A percentile compares a stretch with the other conserved stretches of the same genome.
Conservation (phyloP, 2,329 filamentous ascomycete genomes). For the Monosporascus sp. region DNA sequence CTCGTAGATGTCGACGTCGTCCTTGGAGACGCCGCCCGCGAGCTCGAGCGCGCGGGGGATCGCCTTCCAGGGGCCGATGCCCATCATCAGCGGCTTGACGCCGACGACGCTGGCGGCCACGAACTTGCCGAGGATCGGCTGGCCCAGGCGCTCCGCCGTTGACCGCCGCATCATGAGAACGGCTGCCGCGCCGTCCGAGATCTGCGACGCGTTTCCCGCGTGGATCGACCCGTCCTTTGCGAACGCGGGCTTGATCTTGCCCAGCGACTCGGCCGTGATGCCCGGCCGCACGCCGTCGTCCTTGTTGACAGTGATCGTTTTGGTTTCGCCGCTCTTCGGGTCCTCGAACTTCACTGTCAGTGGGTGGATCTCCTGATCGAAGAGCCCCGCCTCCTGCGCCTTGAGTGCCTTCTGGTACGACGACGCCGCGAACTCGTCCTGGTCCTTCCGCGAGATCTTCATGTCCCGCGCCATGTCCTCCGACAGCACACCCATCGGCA, state of each 20-base stretch:
- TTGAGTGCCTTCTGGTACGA: constrained; percentile 87
- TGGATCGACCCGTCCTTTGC: constrained; percentile 90
- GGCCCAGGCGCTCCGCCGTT: constrained; percentile 81
- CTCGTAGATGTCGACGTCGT: constrained; percentile 95
- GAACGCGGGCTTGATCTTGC: constrained; percentile 87
- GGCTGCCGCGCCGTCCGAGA: constrained; percentile 91
- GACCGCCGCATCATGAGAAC: constrained; percentile 94
- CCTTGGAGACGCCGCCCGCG: constrained; percentile 69
- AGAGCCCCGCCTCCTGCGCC: constrained; percentile 84
- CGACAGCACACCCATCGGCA: constrained; percentile 90
- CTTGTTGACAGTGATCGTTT: constrained; percentile 72
- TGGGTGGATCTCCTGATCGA: constrained; percentile 85
- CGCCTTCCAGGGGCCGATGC: constrained; percentile 89
- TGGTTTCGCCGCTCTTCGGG: constrained; percentile 82
- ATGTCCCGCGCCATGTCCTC: constrained; percentile 92
- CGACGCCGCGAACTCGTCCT: constrained; percentile 90
- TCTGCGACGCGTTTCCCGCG: constrained; percentile 92
- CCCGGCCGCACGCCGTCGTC: constrained; percentile 85
- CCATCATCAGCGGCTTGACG: constrained; percentile 91
- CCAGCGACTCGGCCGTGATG: constrained; percentile 82
- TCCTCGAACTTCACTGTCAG: constrained; percentile 83
- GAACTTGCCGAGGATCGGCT: constrained; percentile 88
- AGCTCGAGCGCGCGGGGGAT: constrained; percentile 89
- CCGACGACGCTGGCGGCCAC: constrained; percentile 81
- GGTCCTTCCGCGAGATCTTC: constrained; percentile 62